Percentiles rank a stretch among this genome's conserved stretches.
These are phyloP conservation scores for Mycena venus DNA, from an alignment of 768 basidiomycete genomes.

Conservation along the genomic window DNA sequence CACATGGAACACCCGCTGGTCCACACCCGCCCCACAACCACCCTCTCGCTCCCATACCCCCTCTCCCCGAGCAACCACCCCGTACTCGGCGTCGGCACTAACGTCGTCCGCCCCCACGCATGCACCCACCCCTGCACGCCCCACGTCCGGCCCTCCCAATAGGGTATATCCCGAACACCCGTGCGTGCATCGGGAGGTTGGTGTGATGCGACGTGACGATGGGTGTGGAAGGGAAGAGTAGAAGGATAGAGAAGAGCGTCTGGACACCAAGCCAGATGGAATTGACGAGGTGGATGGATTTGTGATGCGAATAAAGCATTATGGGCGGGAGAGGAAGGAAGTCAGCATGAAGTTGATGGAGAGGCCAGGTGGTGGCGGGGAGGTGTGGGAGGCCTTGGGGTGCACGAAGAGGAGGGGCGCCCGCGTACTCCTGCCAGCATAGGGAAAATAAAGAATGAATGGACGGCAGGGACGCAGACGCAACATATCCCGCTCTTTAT, in stretches of 20 bases:
- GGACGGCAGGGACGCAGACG: no score
- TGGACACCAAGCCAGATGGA: constrained; percentile 1
- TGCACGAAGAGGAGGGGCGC: not conserved
- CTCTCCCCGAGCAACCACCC: not conserved
- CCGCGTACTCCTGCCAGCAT: no score
- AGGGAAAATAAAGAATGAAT: no score
- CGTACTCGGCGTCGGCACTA: constrained; percentile 13
- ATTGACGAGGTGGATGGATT: no score
- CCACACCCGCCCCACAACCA: constrained; percentile 6
- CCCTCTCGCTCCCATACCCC: not conserved
- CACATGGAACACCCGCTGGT: not conserved
- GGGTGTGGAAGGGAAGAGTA: not conserved
- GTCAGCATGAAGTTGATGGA: no score
- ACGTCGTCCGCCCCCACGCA: not conserved
- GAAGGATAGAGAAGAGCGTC: not conserved
- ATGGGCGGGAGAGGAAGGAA: no score
- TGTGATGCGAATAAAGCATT: no score
- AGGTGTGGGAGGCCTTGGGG: no score
- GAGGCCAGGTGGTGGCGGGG: no score
- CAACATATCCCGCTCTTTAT: no score
- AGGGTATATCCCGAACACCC: not conserved
- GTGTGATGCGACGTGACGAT: not conserved
- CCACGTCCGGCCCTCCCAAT: not conserved
- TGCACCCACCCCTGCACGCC: not conserved
- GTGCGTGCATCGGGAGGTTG: not conserved